Evolutionary conservation across 495 filamentous ascomycete genomes (phyloP).

Genomic region (Penicillium nucicola): DNA sequence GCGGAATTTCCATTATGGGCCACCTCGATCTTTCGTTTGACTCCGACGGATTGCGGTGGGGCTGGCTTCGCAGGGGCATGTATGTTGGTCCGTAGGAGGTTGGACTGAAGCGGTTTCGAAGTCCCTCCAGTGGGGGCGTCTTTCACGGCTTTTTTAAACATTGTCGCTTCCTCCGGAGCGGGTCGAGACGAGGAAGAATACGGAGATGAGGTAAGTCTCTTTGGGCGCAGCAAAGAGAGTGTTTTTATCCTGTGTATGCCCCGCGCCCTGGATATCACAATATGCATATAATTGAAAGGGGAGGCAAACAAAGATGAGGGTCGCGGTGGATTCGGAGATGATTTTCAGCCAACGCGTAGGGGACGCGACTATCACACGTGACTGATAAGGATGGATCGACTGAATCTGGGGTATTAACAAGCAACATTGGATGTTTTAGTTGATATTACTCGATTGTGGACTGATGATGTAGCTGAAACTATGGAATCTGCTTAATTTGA

Average conservation of each 20-base stretch:
- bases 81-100: slow-evolving; percentile 23
- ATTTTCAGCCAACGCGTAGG: slow-evolving; percentile 11
- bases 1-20: slow-evolving; percentile 26
- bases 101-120: slow-evolving; percentile 38
- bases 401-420: background rate
- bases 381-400: slow-evolving; percentile 20
- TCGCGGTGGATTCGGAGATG: background rate
- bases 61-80: slow-evolving; percentile 16
- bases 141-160: slow-evolving; percentile 46
- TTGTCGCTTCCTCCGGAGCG: slow-evolving; percentile 18
- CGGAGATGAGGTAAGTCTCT: slow-evolving; percentile 16
- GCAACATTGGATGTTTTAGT: background rate
- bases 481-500: too few species aligned
- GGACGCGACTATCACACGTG: slow-evolving; percentile 33
- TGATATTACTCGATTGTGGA: too few species aligned
- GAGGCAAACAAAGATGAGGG: background rate
- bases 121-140: slow-evolving; percentile 31
- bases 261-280: slow-evolving; percentile 13
- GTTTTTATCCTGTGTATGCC: slow-evolving; percentile 17
- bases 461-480: too few species aligned
- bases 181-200: slow-evolving; percentile 26
- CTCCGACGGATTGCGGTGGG: slow-evolving; percentile 26
- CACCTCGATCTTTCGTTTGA: slow-evolving; percentile 47
- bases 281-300: slow-evolving; percentile 33
- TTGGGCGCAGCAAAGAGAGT: slow-evolving; percentile 21